Evolutionary conservation across 257 asterid genomes (phyloP).

Genomic region (Jacaranda mimosifolia): DNA sequence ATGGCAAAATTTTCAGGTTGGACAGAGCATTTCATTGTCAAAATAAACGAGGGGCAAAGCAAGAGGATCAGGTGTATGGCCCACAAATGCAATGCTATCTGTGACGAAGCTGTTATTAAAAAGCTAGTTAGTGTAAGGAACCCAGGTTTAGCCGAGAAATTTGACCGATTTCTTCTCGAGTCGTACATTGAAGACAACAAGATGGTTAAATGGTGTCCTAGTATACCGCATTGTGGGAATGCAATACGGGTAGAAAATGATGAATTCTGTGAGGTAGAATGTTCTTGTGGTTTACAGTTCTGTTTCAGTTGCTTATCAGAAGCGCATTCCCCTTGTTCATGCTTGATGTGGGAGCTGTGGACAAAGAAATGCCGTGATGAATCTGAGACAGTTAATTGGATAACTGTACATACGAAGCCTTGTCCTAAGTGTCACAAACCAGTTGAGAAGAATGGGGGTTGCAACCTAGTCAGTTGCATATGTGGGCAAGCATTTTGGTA

Average conservation of each 20-base stretch:
- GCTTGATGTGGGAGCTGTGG: constrained; percentile 97
- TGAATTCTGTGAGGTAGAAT: constrained; percentile 91
- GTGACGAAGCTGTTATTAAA: constrained; percentile 80
- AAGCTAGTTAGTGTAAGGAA: constrained; percentile 67
- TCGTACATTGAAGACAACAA: constrained; percentile 97
- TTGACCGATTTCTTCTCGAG: constrained; percentile 94
- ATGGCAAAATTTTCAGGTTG: constrained; percentile 67
- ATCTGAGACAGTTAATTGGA: constrained; percentile 97
- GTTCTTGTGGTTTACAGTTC: constrained; percentile 93
- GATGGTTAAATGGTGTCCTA: constrained; percentile 99
- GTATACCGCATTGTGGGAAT: constrained; percentile 97
- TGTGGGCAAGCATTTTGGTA: constrained; percentile 98
- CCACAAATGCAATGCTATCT: constrained; percentile 84
- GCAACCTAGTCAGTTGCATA: constrained; percentile 90
- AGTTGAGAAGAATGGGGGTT: constrained; percentile 98
- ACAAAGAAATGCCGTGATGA: constrained; percentile 94
- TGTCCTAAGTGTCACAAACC: constrained; percentile 99
- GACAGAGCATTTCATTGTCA: constrained; percentile 96
- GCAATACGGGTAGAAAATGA: constrained; percentile 91
- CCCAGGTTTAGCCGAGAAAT: constrained; percentile 87
- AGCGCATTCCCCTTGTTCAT: constrained; percentile 98
- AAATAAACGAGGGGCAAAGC: constrained; percentile 97
- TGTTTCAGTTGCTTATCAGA: constrained; percentile 92
- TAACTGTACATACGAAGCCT: constrained; percentile 85
- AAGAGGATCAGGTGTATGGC: constrained; percentile 98